These are phyloP conservation scores for Trichoderma guizhouense DNA, from an alignment of 2,329 filamentous ascomycete genomes.

Conservation along the genomic window DNA sequence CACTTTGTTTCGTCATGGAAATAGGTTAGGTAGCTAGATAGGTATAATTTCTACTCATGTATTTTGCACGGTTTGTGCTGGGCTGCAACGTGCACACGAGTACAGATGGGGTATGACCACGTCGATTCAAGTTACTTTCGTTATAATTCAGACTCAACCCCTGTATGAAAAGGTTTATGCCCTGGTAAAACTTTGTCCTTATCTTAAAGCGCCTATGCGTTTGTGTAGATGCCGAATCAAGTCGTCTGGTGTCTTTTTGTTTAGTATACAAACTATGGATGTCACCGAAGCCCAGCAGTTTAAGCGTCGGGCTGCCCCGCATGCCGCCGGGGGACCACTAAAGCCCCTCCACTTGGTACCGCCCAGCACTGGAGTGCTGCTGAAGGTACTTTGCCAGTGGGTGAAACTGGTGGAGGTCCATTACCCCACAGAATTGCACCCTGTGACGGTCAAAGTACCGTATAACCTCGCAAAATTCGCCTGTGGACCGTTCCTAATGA, in stretches of 20 bases:
- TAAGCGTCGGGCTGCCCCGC: slow-evolving; percentile 13
- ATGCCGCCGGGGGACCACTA: slow-evolving; percentile 6
- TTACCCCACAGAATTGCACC: not conserved
- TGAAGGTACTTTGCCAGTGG: not conserved
- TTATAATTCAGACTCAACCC: not conserved
- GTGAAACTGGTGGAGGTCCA: not conserved
- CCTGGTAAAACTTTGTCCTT: not conserved
- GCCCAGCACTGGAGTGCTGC: not conserved
- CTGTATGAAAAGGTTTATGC: not conserved
- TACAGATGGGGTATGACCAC: not conserved
- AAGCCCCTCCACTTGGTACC: not conserved
- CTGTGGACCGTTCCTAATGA: too few species aligned
- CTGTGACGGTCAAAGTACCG: not conserved
- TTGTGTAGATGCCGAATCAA: not conserved
- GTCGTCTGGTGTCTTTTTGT: not conserved
- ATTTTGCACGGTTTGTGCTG: not conserved
- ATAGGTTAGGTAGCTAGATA: slow-evolving; percentile 9
- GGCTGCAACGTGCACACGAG: not conserved
- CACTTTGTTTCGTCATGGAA: slow-evolving; percentile 1
- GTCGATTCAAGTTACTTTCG: not conserved
- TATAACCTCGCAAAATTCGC: too few species aligned
- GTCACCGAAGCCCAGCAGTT: not conserved
- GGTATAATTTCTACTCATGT: slow-evolving; percentile 7
- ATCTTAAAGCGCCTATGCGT: not conserved
- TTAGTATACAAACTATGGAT: not conserved